Base-by-base conservation (phyloP, 2,329 filamentous ascomycete genomes). In the Ophiognomonia clavigignenti-juglandacearum region DNA sequence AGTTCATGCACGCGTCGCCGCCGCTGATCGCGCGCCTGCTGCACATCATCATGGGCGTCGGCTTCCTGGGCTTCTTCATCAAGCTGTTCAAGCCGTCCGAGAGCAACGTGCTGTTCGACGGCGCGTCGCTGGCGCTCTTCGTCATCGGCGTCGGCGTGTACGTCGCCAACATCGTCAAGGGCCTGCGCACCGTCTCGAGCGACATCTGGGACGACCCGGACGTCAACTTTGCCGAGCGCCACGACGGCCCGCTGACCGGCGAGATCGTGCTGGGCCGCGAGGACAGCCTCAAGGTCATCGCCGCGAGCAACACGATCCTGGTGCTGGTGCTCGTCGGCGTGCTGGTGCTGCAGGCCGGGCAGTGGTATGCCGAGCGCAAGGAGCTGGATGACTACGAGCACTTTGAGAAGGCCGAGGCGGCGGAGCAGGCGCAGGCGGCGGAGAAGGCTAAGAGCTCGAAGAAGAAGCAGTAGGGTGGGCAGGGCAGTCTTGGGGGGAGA, bases 291-390 rank as follows among this genome's bases (percentile, higher is more conserved):
- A 86, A 88, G 72, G 92, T 98, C 14, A 74, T 97, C 59, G 83
- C 90, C 26, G 93, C 93, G 7, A 96, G 89, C 66, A 96, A 98
- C 69, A 97, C 93, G 3, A 98, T 98, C 63, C 70, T 97, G 48
- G 93, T 92, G 29, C 77, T 98, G 37, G 89, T 98, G 24, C 70
- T 98, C 44, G 84, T 97, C 3, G 93, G 93, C 5, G 88, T 98
- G 9, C 65, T 98, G 55, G 88, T 96, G 27, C 70, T 98, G 61
- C 93, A 98, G 79, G 89, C 89, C 18, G 93, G 93, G 10, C 89
- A 97, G 77, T 97, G 92, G 93, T 98, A 98, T 71, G 93, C 93
- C 22, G 91, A 97, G 77, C 79, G 88, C 63, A 95, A 95, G 71
- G 91, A 97, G 68, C 77, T 77, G 60, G 86, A 91, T 64, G 91